Evolutionary conservation across 2,329 filamentous ascomycete species (phyloP), one percentile per base, ranked within the genome.

Genomic region (Cladosporium sp.): DNA sequence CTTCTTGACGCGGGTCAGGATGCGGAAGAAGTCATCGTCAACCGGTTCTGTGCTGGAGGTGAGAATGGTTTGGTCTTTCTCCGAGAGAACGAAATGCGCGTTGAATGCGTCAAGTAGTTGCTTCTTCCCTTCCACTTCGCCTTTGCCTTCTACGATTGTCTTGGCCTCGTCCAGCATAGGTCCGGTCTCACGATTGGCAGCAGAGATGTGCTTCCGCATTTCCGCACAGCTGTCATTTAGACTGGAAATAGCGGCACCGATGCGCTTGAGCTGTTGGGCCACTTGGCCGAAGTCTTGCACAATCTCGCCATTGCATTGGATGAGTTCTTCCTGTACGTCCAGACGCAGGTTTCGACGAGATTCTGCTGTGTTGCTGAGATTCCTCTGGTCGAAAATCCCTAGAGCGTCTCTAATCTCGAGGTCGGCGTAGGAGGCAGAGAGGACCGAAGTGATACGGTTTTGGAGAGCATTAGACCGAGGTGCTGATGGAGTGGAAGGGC

Each of bases 361-460:
- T 58, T 91, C 87, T 8, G 88, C 78, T 11, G 83, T 88, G 65
- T 95, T 96, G 50, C 79, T 73, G 12, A 90, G 68, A 1, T 78
- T 78, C 30, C 88, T 80, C 43, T 81, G 73, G 69, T 96, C 92
- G 17, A 97, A 73, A 1, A 93, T 82, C 47, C 80, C 76, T 24
- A 99, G 73, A 12, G 90, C 85, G 73, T 95, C 88, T 57, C 89
- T 83, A 59, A 97, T 95, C 59, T 96, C 92, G 4, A 88, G 79
- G 69, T 97, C 93, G 6, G 90, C 87, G 70, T 96, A 96, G 0
- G 92, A 96, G 2, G 89, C 85, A 3, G 93, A 96, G 43, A 97
- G 80, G 36, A 97, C 86, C 54, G 82, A 85, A 19, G 89, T 88
- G 59, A 96, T 81, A 64, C 93, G 89, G 54, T 85, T 86, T 7